Evolutionary conservation across 2,329 filamentous ascomycete species (phyloP), one percentile per base, ranked within the genome.

Genomic region (Venturia aucupariae): DNA sequence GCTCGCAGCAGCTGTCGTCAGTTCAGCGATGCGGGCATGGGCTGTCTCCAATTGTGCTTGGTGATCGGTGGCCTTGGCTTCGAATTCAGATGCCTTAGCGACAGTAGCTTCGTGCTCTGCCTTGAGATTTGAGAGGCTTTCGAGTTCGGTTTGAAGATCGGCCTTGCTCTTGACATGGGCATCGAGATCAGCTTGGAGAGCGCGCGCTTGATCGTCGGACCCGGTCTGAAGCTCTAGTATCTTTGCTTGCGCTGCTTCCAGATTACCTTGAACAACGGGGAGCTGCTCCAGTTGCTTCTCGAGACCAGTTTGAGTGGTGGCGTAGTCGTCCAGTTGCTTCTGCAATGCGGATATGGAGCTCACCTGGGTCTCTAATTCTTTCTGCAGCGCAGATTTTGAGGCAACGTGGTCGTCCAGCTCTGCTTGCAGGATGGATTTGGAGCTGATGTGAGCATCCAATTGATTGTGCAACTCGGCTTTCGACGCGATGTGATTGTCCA

Each of bases 101-200:
- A 42, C 11, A 19, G 51, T 27, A 39, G 22, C 62, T n/a, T 32
- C 35, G 30, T 57, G 48, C 17, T 59, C 48, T 22, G 44, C 35
- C 51, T 39, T 39, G 22, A 59, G 35, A n/a, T 8, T 35, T 6
- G 30, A 57, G 51, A 57, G 30, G 17, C 35, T 27, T 35, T 57
- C 51, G 30, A 57, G 51, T 27, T 57, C 27, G 15, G 39, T 30
- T 35, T 62, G 22, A 32, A 62, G 61, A n/a, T 46, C 42, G 42
- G 59, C 24, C 59, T 61, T 61, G 59, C 27, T 39, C 7, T 61
- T 46, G 22, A 46, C 35, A 13, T 61, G 59, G 17, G 30, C 59
- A 30, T 61, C 59, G 24, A 46, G 13, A 27, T 61, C 59, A 38
- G 59, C 59, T 61, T 46, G 38, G n/a, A 61, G 59, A 61, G 59